These are phyloP conservation scores for Dioscorea cayenensis DNA, from an alignment of 116 monocot genomes.

Conservation along the genomic window DNA sequence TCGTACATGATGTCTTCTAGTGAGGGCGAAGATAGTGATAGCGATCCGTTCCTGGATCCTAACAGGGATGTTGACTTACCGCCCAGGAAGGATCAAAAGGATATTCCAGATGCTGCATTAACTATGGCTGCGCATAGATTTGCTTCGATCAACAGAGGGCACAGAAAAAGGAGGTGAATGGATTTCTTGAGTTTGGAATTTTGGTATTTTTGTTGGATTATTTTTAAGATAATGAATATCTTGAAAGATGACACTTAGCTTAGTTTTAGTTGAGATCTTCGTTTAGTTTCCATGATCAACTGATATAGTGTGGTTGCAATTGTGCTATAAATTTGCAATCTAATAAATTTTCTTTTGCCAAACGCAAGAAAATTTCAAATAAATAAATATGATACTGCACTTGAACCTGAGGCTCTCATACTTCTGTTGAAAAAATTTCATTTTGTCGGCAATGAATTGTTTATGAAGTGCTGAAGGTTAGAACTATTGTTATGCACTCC, in stretches of 20 bases:
- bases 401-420: too few relatives aligned
- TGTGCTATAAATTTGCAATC: too few relatives aligned
- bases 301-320: neutral
- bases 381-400: too few relatives aligned
- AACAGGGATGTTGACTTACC: slow-evolving; percentile 29
- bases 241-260: too few relatives aligned
- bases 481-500: too few relatives aligned
- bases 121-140: slow-evolving; percentile 30
- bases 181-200: neutral
- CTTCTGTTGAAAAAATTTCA: too few relatives aligned
- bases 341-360: too few relatives aligned
- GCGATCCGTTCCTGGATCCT: slow-evolving; percentile 16
- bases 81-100: neutral
- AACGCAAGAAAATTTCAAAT: too few relatives aligned
- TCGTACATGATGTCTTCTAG: slow-evolving; percentile 26
- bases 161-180: slow-evolving; percentile 20
- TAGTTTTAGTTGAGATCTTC: neutral
- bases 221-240: neutral
- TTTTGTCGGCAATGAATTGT: too few relatives aligned
- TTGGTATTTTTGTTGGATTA: neutral
- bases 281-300: neutral
- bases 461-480: too few relatives aligned
- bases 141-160: slow-evolving; percentile 27
- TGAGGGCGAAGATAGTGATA: slow-evolving; percentile 34
- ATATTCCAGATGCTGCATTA: slow-evolving; percentile 16